phyloP scores from a whole-genome alignment of 257 asterid genomes.

The Ophiorrhiza pumila region DNA sequence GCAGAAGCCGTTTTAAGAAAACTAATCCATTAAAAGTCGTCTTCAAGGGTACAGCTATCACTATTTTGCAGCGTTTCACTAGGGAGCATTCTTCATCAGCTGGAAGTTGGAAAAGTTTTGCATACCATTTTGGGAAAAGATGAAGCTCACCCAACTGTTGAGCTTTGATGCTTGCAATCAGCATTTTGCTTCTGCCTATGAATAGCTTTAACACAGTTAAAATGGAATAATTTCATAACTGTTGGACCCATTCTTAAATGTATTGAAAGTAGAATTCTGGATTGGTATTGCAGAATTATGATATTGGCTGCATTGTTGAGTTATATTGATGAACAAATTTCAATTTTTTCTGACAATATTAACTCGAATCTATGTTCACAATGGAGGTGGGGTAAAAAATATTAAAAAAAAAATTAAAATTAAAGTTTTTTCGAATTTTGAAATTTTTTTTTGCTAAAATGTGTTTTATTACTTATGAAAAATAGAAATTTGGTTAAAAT shows the following conservation, averaged over 20 bases:
- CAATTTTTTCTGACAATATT: no score
- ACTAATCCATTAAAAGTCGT: constrained; percentile 38
- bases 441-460: no score
- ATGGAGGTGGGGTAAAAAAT: no score
- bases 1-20: constrained; percentile 79
- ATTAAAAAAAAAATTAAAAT: no score
- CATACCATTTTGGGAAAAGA: not conserved
- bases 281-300: not conserved
- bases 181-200: not conserved
- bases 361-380: no score
- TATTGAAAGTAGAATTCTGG: not conserved
- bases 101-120: constrained; percentile 1
- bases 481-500: no score
- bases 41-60: not conserved
- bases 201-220: not conserved
- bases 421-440: no score
- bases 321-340: not conserved
- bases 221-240: constrained; percentile 2
- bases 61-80: not conserved
- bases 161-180: not conserved
- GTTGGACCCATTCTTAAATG: not conserved
- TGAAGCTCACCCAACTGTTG: not conserved
- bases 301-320: not conserved
- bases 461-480: no score
- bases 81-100: constrained; percentile 4